Evolutionary conservation across 805 yeast species (phyloP).

Genomic region (Candida pini): DNA sequence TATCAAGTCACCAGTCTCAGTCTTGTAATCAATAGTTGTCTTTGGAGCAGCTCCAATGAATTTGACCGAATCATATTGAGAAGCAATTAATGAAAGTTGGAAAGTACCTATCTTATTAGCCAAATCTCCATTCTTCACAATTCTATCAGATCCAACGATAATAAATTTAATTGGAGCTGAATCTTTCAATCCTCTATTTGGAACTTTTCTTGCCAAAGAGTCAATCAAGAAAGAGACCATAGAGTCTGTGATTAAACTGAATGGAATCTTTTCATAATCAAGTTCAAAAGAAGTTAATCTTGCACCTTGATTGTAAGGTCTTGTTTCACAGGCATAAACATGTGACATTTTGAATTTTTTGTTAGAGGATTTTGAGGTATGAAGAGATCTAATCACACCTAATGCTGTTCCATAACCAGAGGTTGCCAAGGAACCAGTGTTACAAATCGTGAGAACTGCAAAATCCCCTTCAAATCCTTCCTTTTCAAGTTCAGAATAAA

Average conservation of each 20-base stretch:
- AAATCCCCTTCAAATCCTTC: slow-evolving; percentile 59
- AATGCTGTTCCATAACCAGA: slow-evolving; percentile 97
- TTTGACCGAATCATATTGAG: slow-evolving; percentile 57
- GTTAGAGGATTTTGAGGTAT: slow-evolving; percentile 33
- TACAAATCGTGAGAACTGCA: slow-evolving; percentile 86
- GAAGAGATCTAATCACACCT: slow-evolving; percentile 80
- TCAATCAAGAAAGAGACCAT: slow-evolving; percentile 79
- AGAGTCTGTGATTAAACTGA: slow-evolving; percentile 83
- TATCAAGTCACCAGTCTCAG: slow-evolving; percentile 66
- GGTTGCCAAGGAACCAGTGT: slow-evolving; percentile 95
- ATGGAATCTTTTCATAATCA: slow-evolving; percentile 79
- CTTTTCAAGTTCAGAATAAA: slow-evolving; percentile 36
- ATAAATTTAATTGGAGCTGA: slow-evolving; percentile 76
- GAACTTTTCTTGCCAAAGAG: slow-evolving; percentile 29
- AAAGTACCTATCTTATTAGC: slow-evolving; percentile 96
- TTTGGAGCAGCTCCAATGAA: slow-evolving; percentile 95
- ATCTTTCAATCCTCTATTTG: slow-evolving; percentile 20
- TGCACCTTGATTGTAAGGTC: slow-evolving; percentile 97
- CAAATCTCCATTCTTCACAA: slow-evolving; percentile 89
- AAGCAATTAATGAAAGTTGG: slow-evolving; percentile 74
- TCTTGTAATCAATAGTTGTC: slow-evolving; percentile 75
- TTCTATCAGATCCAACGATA: slow-evolving; percentile 93
- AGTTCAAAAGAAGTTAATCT: slow-evolving; percentile 88
- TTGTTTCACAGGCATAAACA: slow-evolving; percentile 85
- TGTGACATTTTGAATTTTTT: slow-evolving; percentile 49